A percentile compares a stretch with the other conserved stretches of the same genome.
phyloP scores from a whole-genome alignment of 1,284 basidiomycete species.

The Rhodofomes roseus region DNA sequence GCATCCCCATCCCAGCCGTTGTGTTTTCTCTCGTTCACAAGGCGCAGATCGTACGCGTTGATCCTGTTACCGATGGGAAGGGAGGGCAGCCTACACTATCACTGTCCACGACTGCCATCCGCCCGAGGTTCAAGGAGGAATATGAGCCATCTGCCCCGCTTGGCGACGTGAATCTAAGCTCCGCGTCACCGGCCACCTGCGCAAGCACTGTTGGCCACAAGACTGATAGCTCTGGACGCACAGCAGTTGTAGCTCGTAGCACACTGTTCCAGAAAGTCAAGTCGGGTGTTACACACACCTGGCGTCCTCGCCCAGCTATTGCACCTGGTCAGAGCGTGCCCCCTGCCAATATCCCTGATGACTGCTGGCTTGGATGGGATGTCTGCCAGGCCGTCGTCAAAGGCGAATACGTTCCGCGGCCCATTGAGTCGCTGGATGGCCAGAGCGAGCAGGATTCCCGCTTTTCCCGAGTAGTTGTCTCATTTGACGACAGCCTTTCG shows the following conservation, averaged over 20 bases:
- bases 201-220: background rate
- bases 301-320: background rate
- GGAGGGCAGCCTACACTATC: too few species aligned
- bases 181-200: background rate
- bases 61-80: too few species aligned
- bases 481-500: background rate
- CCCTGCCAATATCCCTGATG: background rate
- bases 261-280: background rate
- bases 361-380: background rate
- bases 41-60: too few species aligned
- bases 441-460: background rate
- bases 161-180: too few species aligned
- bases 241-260: background rate
- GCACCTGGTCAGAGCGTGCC: background rate
- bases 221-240: background rate
- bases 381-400: background rate
- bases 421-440: background rate
- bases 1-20: background rate
- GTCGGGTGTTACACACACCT: background rate
- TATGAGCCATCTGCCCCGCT: too few species aligned
- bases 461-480: background rate
- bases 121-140: too few species aligned
- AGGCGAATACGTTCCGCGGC: background rate
- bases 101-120: too few species aligned
- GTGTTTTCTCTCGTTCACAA: too few species aligned